Base-by-base conservation (phyloP, 129 eudicot species). In the Escallonia rubra region DNA sequence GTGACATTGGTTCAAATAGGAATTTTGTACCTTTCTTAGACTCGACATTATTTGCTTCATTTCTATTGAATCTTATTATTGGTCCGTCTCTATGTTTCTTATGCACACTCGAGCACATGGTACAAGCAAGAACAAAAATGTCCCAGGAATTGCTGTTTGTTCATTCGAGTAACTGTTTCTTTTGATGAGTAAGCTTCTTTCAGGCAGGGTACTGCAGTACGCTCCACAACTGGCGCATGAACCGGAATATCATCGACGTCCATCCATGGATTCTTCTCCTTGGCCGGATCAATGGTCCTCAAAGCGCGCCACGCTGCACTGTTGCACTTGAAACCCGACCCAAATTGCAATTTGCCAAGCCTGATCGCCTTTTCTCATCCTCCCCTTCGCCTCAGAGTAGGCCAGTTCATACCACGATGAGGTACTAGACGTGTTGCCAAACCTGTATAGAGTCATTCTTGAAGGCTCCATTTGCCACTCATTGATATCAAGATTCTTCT, bases 391-490 rank as follows among this genome's bases (percentile, higher is more conserved):
- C 34, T 23, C 34, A 23, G 34, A 23, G 34, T 23, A 23, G 34
- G 34, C 34, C 34, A 23, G 34, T 23, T 23, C 34, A 23, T 23
- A 23, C 34, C 34, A 23, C 34, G 34, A 23, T 23, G 34, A 23
- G 34, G 34, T 23, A 23, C 34, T 23, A 23, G 34, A 23, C 34
- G 34, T 23, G 34, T 23, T 23, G 34, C 34, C 34, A 23, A 23
- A 23, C 34, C 34, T 23, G 34, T 23, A 23, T 23, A 23, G 34
- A 23, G 34, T 23, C 95, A 87, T 87, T 69, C 95, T 69, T 1
- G 95, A 87, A 8, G 90, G 90, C 68, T 87, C 95, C 95, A 87
- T 84, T 10, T 87, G 82, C 88, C 86, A 82, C 0, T 87, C 84
- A 0, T 73, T 73, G 10, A 87, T 75, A 0, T 79, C 86, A 1